Base-by-base conservation (phyloP, 495 filamentous ascomycete genomes). In the Lophium mytilinum region DNA sequence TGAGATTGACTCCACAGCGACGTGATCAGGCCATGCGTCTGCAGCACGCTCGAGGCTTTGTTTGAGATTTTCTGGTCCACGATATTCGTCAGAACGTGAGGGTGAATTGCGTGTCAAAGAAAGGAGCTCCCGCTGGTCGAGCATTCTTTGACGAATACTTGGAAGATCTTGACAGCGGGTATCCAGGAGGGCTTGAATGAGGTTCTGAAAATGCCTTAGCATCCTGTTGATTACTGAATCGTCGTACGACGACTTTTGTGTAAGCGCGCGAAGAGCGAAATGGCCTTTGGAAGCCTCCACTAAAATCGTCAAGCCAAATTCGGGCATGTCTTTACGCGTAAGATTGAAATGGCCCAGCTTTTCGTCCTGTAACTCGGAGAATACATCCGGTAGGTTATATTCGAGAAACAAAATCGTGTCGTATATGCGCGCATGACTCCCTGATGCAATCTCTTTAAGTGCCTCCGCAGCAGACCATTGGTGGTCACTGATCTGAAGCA, bases 381-480 rank as follows among this genome's bases (percentile, higher is more conserved):
- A 19, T 18, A 48, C 21, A 0, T 33, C 19, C 7, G 45, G 45
- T 14, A 48, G 19, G 21, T 48, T 18, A 33, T 48, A 48, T 24
- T 48, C 45, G 2, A 48, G 45, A 48, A 48, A 48, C 17, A 48
- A 24, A 1, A 48, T 48, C 7, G 45, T 48, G 33, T 48, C 19
- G 21, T 21, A 48, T 18, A 48, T 48, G 21, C 45, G 45, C 10
- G 45, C 21, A 24, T 48, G 45, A n/a, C 45, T 48, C 33, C 45
- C 45, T 24, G 45, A 24, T 9, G 45, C 45, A 30, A 48, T 48
- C 12, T 48, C 45, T 33, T 33, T 18, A 18, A 48, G 33, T 2
- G 21, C 21, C 14, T 48, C 45, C 9, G 45, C 45, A 8, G 45
- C 62, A 19, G 62, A 56, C 60, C 60, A 63, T 21, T 60, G 42